A percentile compares a stretch with the other conserved stretches of the same genome.
These are phyloP conservation scores for Colletotrichum noveboracense DNA, from an alignment of 2,329 filamentous ascomycete species.

Conservation along the genomic window DNA sequence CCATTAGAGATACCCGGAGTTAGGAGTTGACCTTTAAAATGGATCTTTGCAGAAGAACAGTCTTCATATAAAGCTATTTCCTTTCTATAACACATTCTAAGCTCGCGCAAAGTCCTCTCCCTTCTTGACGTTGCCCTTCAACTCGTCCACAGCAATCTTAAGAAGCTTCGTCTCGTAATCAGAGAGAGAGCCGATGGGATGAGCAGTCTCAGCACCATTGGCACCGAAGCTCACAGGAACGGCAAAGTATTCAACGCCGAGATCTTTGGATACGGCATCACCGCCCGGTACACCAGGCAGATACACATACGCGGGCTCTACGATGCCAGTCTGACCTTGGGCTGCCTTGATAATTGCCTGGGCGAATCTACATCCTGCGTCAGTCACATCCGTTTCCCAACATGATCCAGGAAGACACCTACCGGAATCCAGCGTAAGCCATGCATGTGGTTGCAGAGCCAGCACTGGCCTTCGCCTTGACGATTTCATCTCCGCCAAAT, in stretches of 20 bases:
- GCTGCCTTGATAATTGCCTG: slow-evolving; percentile 76
- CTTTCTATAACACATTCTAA: neutral
- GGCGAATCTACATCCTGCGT: slow-evolving; percentile 38
- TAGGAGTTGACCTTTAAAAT: neutral
- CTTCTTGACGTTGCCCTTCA: neutral
- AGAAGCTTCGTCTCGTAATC: neutral
- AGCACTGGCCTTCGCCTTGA: slow-evolving; percentile 84
- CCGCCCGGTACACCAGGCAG: slow-evolving; percentile 74
- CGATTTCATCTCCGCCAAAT: slow-evolving; percentile 84
- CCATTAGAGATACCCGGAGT: neutral
- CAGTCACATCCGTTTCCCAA: neutral
- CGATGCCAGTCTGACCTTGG: slow-evolving; percentile 73
- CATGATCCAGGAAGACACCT: neutral
- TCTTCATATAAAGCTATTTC: neutral
- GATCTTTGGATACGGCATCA: slow-evolving; percentile 61
- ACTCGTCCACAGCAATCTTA: neutral
- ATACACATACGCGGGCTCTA: slow-evolving; percentile 64
- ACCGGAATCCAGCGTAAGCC: slow-evolving; percentile 66
- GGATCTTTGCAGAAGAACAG: neutral
- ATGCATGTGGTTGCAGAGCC: slow-evolving; percentile 86
- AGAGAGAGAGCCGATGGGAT: neutral
- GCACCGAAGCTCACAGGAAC: neutral
- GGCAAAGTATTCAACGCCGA: slow-evolving; percentile 64
- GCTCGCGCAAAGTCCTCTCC: neutral
- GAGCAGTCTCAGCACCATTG: neutral